A percentile compares a stretch with the other conserved stretches of the same genome.
These are phyloP conservation scores for Pseudopyrenochaeta lycopersici DNA, from an alignment of 2,329 filamentous ascomycete species.

Conservation along the genomic window DNA sequence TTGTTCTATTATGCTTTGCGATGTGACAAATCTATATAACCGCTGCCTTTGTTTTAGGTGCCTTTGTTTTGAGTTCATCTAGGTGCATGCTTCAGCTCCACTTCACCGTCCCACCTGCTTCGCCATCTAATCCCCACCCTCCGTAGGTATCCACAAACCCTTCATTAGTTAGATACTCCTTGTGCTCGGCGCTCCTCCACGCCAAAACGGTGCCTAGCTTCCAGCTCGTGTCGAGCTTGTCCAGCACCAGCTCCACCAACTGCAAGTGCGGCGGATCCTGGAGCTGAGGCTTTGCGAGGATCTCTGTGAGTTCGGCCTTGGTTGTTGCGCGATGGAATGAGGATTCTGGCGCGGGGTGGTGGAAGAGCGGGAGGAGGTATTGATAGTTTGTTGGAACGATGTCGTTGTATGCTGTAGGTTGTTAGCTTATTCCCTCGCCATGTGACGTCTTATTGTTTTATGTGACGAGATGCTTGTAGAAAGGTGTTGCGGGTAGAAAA, in stretches of 20 bases:
- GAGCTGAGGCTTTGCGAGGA: slow-evolving; percentile 43
- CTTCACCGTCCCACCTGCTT: slow-evolving; percentile 29
- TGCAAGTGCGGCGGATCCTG: slow-evolving; percentile 43
- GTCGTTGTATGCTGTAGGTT: slow-evolving; percentile 47
- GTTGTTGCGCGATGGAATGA: slow-evolving; percentile 50
- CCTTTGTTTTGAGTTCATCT: too few relatives aligned
- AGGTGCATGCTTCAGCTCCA: slow-evolving; percentile 31
- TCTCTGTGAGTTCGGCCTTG: slow-evolving; percentile 48
- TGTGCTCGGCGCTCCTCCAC: slow-evolving; percentile 44
- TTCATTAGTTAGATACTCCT: slow-evolving; percentile 48
- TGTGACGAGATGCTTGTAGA: too few relatives aligned
- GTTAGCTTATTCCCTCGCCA: too few relatives aligned
- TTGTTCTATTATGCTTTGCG: neutral
- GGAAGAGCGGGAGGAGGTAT: slow-evolving; percentile 53
- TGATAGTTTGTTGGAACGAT: slow-evolving; percentile 51
- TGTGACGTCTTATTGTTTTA: too few relatives aligned
- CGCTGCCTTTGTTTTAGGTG: too few relatives aligned
- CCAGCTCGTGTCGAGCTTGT: slow-evolving; percentile 34
- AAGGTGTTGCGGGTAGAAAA: too few relatives aligned
- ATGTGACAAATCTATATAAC: neutral
- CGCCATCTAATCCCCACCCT: slow-evolving; percentile 37
- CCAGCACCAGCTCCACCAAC: slow-evolving; percentile 55
- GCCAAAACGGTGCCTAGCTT: slow-evolving; percentile 52
- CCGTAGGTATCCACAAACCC: slow-evolving; percentile 51
- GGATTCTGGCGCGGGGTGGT: slow-evolving; percentile 38